Percentiles rank a stretch among this genome's conserved stretches.
These are phyloP conservation scores for Cyclotella choctawhatcheeana DNA, from an alignment of 108 stramenopile genomes.

Conservation along the genomic window DNA sequence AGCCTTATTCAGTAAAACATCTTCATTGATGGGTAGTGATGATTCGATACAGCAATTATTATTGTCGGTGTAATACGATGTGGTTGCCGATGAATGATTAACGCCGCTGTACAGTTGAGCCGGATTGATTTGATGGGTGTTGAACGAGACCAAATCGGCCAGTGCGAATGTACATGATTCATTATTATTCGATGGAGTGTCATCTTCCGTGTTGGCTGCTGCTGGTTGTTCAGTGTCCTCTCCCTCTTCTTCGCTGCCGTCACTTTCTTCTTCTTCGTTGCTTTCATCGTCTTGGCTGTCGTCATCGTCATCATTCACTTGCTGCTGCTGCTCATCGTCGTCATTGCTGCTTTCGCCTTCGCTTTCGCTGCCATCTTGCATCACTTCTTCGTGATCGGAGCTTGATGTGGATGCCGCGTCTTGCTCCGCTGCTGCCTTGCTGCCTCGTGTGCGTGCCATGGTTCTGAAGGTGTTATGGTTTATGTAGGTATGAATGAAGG, in stretches of 20 bases:
- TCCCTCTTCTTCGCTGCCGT: slow-evolving; percentile 31
- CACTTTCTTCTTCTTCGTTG: slow-evolving; percentile 36
- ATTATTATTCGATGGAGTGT: no score
- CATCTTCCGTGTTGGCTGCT: slow-evolving; percentile 19
- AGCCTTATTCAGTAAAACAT: slow-evolving; percentile 72
- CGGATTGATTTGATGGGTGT: slow-evolving; percentile 73
- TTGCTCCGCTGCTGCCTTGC: not conserved
- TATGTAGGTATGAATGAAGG: no score
- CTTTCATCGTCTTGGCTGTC: slow-evolving; percentile 33
- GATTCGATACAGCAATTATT: no score
- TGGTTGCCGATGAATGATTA: slow-evolving; percentile 6
- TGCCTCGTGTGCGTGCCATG: slow-evolving; percentile 19
- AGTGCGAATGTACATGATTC: slow-evolving; percentile 86
- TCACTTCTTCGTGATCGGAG: not conserved
- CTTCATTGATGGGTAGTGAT: slow-evolving; percentile 53
- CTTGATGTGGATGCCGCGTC: not conserved
- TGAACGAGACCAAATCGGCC: slow-evolving; percentile 71
- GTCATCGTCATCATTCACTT: slow-evolving; percentile 9
- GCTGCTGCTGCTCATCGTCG: no score
- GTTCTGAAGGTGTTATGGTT: not conserved
- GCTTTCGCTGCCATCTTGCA: not conserved
- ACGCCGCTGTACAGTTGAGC: slow-evolving; percentile 57
- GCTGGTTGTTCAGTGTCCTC: slow-evolving; percentile 13
- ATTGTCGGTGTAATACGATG: no score
- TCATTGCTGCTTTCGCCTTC: not conserved